Evolutionary conservation across 2,329 filamentous ascomycete genomes (phyloP).

Genomic region (Tolypocladium ovalisporum): DNA sequence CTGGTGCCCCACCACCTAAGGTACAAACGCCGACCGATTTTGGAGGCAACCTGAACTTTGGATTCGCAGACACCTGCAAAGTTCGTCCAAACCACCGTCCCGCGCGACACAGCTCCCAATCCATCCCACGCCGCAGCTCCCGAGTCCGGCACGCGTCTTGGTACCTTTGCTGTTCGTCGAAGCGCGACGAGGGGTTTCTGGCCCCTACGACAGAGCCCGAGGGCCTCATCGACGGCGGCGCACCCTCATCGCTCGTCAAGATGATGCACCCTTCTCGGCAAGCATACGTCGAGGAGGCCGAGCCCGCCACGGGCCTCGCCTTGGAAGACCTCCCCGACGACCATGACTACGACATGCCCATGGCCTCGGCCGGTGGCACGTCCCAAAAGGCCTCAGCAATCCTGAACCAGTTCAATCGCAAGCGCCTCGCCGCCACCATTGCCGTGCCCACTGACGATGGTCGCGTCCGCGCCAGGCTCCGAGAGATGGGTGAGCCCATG

Average conservation of each 20-base stretch:
- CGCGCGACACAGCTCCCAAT: not conserved
- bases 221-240: not conserved
- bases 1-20: not conserved
- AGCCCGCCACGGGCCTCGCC: slow-evolving; percentile 40
- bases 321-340: slow-evolving; percentile 50
- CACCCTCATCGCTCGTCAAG: slow-evolving; percentile 12
- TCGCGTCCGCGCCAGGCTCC: slow-evolving; percentile 67
- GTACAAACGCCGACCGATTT: not conserved
- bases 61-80: not conserved
- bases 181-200: not conserved
- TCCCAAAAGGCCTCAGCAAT: slow-evolving; percentile 79
- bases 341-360: slow-evolving; percentile 73
- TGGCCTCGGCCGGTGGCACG: slow-evolving; percentile 52
- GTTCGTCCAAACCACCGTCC: not conserved
- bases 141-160: not conserved
- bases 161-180: not conserved
- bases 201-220: not conserved
- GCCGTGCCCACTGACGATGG: slow-evolving; percentile 90
- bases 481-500: slow-evolving; percentile 84
- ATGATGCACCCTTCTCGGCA: slow-evolving; percentile 82
- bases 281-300: slow-evolving; percentile 84
- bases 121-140: not conserved
- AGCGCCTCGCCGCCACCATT: slow-evolving; percentile 77
- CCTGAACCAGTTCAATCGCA: slow-evolving; percentile 80
- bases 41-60: not conserved